phyloP scores from a whole-genome alignment of 306 rosid genomes.

The Datisca glomerata region DNA sequence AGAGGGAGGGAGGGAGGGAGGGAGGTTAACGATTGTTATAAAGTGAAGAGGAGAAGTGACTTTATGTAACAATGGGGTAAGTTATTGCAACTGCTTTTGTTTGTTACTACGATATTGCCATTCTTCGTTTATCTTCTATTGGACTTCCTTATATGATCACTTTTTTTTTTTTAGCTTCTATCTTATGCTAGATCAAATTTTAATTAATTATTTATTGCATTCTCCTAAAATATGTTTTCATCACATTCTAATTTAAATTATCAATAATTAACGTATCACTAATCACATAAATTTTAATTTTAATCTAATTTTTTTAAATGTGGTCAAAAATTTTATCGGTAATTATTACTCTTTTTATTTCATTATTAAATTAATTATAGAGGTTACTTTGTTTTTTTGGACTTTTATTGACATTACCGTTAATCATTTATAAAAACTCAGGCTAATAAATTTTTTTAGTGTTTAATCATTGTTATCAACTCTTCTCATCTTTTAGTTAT shows the following conservation, averaged over 20 bases:
- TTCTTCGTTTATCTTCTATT: constrained; percentile 4
- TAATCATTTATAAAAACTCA: too few relatives aligned
- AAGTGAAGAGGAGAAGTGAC: constrained; percentile 2
- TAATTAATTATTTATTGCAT: neutral
- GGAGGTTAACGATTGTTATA: constrained; percentile 4
- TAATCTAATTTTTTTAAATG: too few relatives aligned
- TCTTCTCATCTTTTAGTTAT: too few relatives aligned
- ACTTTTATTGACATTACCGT: too few relatives aligned
- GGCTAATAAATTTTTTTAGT: too few relatives aligned
- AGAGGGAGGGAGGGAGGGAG: constrained; percentile 1
- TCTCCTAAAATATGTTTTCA: neutral
- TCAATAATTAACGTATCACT: neutral
- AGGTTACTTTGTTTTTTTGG: too few relatives aligned
- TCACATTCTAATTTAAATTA: neutral
- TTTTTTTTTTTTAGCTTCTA: neutral
- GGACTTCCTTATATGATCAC: neutral
- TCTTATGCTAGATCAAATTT: neutral
- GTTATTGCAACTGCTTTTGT: constrained; percentile 22
- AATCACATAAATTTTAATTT: too few relatives aligned
- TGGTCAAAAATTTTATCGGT: too few relatives aligned
- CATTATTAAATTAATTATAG: too few relatives aligned
- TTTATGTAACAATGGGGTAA: constrained; percentile 41
- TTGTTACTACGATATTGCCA: constrained; percentile 47
- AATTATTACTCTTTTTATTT: too few relatives aligned
- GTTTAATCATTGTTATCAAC: too few relatives aligned